Conservation (phyloP, 257 asterid species). For the Leptodermis oblonga region DNA sequence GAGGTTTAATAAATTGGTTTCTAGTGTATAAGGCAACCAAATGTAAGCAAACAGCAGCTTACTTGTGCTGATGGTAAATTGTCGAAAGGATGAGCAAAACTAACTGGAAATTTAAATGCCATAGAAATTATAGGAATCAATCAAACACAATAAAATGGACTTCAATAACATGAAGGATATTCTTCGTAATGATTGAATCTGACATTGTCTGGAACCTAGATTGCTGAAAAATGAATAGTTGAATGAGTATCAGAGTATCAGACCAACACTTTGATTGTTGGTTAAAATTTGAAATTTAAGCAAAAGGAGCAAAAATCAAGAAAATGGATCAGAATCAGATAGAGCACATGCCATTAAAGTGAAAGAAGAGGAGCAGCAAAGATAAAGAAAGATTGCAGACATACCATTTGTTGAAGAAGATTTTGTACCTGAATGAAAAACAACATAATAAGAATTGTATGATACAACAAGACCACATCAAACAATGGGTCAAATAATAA, state of each 20-base stretch:
- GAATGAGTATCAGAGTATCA: constrained; percentile 14
- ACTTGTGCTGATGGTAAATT: background rate
- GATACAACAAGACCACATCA: constrained; percentile 1
- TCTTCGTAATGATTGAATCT: constrained; percentile 73
- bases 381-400: constrained; percentile 11
- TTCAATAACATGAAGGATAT: constrained; percentile 53
- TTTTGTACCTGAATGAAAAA: constrained; percentile 63
- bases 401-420: constrained; percentile 84
- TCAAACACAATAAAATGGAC: constrained; percentile 5
- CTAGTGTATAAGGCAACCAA: background rate
- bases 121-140: background rate
- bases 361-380: background rate
- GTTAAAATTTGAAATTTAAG: background rate
- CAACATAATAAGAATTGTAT: constrained; percentile 17
- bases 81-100: background rate
- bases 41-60: background rate
- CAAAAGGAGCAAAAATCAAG: background rate
- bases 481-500: background rate
- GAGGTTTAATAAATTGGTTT: background rate
- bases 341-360: background rate
- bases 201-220: constrained; percentile 88
- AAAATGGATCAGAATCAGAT: background rate
- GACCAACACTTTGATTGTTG: background rate
- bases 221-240: constrained; percentile 58
- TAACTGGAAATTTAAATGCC: background rate